phyloP scores from a whole-genome alignment of 306 rosid species.

The Ormosia emarginata region DNA sequence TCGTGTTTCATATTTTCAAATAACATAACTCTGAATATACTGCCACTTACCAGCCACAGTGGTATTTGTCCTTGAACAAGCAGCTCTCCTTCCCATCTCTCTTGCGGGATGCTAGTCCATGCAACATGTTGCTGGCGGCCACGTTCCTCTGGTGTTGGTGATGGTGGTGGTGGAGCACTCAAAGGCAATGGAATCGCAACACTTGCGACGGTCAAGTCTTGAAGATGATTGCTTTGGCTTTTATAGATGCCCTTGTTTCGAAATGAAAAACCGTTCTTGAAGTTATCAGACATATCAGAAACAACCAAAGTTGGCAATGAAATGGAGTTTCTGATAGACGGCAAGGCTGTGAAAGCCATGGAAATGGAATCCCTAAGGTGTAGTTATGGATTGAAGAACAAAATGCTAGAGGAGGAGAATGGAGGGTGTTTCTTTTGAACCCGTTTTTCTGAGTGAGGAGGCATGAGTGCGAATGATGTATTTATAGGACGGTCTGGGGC shows the following conservation, averaged over 20 bases:
- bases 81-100: constrained; percentile 91
- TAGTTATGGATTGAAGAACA: neutral
- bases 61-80: constrained; percentile 74
- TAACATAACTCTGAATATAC: neutral
- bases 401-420: neutral
- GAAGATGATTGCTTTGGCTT: constrained; percentile 11
- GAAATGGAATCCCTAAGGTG: neutral
- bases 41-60: constrained; percentile 62
- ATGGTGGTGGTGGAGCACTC: constrained; percentile 26
- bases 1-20: too few relatives aligned
- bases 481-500: constrained; percentile 19
- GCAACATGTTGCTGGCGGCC: constrained; percentile 58
- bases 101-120: constrained; percentile 87
- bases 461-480: constrained; percentile 15
- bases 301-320: constrained; percentile 21
- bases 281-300: constrained; percentile 5
- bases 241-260: neutral
- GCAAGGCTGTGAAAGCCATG: constrained; percentile 47
- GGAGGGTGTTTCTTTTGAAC: neutral
- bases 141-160: constrained; percentile 1
- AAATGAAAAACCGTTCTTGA: constrained; percentile 9
- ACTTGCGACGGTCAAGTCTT: constrained; percentile 33
- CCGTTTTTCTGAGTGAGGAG: constrained; percentile 10
- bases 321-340: constrained; percentile 22
- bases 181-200: constrained; percentile 48